Evolutionary conservation across 2,329 filamentous ascomycete species (phyloP), one percentile per base, ranked within the genome.

Genomic region (Ambrosiella cleistominuta): DNA sequence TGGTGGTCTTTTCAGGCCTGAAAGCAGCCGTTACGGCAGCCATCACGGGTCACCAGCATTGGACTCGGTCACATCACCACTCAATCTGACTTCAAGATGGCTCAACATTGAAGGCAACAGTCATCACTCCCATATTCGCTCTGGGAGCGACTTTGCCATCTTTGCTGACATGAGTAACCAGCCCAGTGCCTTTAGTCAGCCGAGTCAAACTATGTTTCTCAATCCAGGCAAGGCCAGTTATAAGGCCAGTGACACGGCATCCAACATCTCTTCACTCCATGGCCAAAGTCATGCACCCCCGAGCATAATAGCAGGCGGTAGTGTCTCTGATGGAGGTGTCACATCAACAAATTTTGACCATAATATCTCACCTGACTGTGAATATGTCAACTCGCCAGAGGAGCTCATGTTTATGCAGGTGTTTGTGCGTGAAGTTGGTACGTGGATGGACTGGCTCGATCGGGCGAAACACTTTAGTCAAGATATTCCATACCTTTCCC

Each of bases 361-460:
- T 17, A 54, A 40, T 12, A 52, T 69, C 57, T 61, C 62, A 49
- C 68, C 64, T 17, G 73, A 75, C 61, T 69, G 80, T 42, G 79
- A 86, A 56, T 87, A 80, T 63, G 75, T 95, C 51, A 82, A 80
- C 62, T 81, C 80, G 2, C 78, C 82, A 8, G 86, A 95, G 60
- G 88, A 95, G 67, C 78, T 93, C 0, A 72, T 84, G n/a, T 89
- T 89, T 66, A 88, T 96, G 84, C 88, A 95, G 68, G 83, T 89
- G 0, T 97, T 95, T 67, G 84, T 94, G 6, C 86, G 94, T 65
- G 86, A 95, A 63, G 87, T 97, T 1, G 89, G 85, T 0, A 70
- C 88, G 2, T 96, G 91, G 88, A 95, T 97, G 87, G 91, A 96
- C 69, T 87, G 83, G 47, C 82, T 96, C 74, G 88, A 95, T 70